Percentiles rank a stretch among this genome's conserved stretches.
Evolutionary conservation across 208 protist species (phyloP).

Genomic region (Angomonas ambiguus): DNA sequence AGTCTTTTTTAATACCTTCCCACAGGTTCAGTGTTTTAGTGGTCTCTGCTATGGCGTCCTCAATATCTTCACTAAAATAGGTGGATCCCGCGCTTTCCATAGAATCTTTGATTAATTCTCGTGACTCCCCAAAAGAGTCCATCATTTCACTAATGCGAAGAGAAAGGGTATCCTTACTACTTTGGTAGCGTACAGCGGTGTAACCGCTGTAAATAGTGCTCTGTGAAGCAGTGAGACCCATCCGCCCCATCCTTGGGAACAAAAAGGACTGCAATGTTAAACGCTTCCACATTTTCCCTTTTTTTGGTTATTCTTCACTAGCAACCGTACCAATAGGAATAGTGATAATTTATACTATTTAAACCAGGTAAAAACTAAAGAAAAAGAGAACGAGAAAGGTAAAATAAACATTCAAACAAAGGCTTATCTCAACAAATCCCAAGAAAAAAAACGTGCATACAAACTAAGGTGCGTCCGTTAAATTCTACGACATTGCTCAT

Average conservation of each 20-base stretch:
- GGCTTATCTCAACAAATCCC: no score
- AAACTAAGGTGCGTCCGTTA: no score
- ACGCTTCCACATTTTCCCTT: background rate
- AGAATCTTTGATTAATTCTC: slow-evolving; percentile 61
- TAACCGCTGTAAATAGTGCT: no score
- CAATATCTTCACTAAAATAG: slow-evolving; percentile 66
- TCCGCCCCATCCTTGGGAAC: slow-evolving; percentile 12
- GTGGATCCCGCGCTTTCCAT: slow-evolving; percentile 60
- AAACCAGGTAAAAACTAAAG: background rate
- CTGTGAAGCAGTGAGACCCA: no score
- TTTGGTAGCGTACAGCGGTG: no score
- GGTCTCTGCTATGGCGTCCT: slow-evolving; percentile 51
- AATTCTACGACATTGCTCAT: no score
- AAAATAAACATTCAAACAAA: background rate
- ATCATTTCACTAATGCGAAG: slow-evolving; percentile 44
- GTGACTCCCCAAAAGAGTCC: slow-evolving; percentile 57
- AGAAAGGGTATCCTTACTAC: no score
- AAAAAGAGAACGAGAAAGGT: slow-evolving; percentile 14
- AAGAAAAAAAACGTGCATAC: no score
- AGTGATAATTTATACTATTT: background rate
- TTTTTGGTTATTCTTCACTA: no score
- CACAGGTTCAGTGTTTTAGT: slow-evolving; percentile 48
- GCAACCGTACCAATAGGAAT: no score
- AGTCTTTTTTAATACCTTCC: slow-evolving; percentile 25
- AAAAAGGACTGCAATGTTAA: slow-evolving; percentile 7